Evolutionary conservation across 148 eudicot genomes (phyloP).

Genomic region (Nepenthes gracilis): DNA sequence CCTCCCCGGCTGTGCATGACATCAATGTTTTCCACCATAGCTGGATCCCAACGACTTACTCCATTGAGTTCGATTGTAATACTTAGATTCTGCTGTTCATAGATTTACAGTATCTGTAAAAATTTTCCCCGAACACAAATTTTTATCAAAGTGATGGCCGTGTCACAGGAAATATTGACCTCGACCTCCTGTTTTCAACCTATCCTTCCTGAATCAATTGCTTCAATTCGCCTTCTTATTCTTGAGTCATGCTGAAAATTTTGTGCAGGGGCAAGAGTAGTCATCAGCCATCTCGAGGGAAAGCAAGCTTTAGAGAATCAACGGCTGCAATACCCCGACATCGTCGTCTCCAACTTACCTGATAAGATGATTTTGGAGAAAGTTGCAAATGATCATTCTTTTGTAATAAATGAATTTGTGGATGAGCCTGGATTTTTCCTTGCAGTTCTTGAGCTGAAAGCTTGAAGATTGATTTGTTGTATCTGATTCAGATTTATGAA

Average conservation of each 20-base stretch:
- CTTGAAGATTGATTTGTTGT: neutral
- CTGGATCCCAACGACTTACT: too few species aligned
- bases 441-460: constrained; percentile 40
- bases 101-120: too few species aligned
- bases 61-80: too few species aligned
- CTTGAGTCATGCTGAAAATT: neutral
- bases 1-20: too few species aligned
- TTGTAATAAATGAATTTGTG: constrained; percentile 31
- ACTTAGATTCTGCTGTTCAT: too few species aligned
- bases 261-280: constrained; percentile 73
- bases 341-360: constrained; percentile 58
- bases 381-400: constrained; percentile 36
- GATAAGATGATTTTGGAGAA: constrained; percentile 38
- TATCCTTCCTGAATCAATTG: neutral
- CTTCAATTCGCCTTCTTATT: neutral
- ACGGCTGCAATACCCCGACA: constrained; percentile 40
- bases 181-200: too few species aligned
- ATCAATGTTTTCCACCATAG: too few species aligned
- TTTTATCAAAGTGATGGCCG: too few species aligned
- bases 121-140: too few species aligned
- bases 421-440: constrained; percentile 54
- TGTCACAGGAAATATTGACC: too few species aligned
- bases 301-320: constrained; percentile 52
- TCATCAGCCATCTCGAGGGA: constrained; percentile 75
- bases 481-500: neutral